A percentile compares a stretch with the other conserved stretches of the same genome.
These are phyloP conservation scores for Gypsophila paniculata DNA, from an alignment of 179 eudicot genomes.

Conservation along the genomic window DNA sequence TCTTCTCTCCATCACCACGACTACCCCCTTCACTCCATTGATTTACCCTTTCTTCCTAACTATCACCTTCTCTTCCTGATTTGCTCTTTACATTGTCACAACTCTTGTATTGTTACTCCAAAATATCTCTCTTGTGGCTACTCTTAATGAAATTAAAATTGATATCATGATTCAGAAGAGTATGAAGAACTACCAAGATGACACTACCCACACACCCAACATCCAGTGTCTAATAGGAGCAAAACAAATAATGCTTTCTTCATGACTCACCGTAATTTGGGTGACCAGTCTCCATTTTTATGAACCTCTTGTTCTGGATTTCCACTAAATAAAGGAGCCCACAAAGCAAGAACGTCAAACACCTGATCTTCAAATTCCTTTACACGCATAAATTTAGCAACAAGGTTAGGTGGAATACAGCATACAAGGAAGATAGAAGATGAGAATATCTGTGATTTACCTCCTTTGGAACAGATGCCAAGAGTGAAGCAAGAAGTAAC, in stretches of 20 bases:
- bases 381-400: conserved; percentile 28
- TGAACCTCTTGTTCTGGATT: conserved; percentile 48
- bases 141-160: too few species aligned
- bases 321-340: conserved; percentile 80
- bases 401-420: conserved; percentile 11
- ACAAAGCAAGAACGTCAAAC: conserved; percentile 85
- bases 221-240: not conserved
- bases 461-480: conserved; percentile 90
- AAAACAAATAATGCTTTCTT: not conserved
- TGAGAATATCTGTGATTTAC: conserved; percentile 32
- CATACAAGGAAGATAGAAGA: conserved; percentile 11
- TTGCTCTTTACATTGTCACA: too few species aligned
- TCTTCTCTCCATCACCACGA: too few species aligned
- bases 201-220: conserved; percentile 4
- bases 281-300: conserved; percentile 51
- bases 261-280: conserved; percentile 56
- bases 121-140: too few species aligned
- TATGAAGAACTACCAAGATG: not conserved
- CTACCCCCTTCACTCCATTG: too few species aligned
- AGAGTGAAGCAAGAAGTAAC: conserved; percentile 76
- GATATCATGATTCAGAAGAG: not conserved
- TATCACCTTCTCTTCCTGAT: too few species aligned
- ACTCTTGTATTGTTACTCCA: too few species aligned
- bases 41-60: too few species aligned
- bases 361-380: conserved; percentile 96